Percentiles rank a stretch among this genome's conserved stretches.
Conservation (phyloP, 2,329 filamentous ascomycete genomes). For the Penicillium freii region DNA sequence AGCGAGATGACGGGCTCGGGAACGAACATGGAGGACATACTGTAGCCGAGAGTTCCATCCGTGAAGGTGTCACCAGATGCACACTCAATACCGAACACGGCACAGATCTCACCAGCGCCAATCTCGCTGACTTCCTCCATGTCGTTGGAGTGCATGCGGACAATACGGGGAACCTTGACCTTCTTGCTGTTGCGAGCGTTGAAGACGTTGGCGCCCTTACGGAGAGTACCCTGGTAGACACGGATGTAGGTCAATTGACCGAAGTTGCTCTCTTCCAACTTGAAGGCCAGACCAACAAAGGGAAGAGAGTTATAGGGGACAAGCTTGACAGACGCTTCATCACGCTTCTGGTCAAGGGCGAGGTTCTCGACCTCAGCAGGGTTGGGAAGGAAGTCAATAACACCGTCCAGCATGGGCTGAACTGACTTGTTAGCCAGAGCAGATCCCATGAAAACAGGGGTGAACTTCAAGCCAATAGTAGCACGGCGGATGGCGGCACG, state of each 20-base stretch:
- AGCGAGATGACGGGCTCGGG: constrained; percentile 97
- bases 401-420: constrained; percentile 94
- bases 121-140: constrained; percentile 96
- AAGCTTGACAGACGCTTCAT: constrained; percentile 78
- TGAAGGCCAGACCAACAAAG: constrained; percentile 95
- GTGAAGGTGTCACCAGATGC: constrained; percentile 98
- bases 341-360: constrained; percentile 77
- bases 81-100: constrained; percentile 96
- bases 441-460: constrained; percentile 93
- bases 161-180: constrained; percentile 93
- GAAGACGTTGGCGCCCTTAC: constrained; percentile 85
- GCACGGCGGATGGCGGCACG: constrained; percentile 87
- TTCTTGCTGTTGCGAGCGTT: constrained; percentile 95
- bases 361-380: constrained; percentile 84
- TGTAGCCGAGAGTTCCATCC: constrained; percentile 86
- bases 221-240: constrained; percentile 90
- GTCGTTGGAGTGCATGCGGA: constrained; percentile 99
- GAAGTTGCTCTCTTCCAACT: constrained; percentile 98
- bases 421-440: constrained; percentile 92
- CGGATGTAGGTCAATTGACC: constrained; percentile 97
- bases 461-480: constrained; percentile 87
- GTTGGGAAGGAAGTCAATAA: constrained; percentile 94
- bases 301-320: constrained; percentile 91
- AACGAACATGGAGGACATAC: constrained; percentile 96
- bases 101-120: constrained; percentile 95